phyloP scores from a whole-genome alignment of 805 yeast genomes.

The Candida ortonii region DNA sequence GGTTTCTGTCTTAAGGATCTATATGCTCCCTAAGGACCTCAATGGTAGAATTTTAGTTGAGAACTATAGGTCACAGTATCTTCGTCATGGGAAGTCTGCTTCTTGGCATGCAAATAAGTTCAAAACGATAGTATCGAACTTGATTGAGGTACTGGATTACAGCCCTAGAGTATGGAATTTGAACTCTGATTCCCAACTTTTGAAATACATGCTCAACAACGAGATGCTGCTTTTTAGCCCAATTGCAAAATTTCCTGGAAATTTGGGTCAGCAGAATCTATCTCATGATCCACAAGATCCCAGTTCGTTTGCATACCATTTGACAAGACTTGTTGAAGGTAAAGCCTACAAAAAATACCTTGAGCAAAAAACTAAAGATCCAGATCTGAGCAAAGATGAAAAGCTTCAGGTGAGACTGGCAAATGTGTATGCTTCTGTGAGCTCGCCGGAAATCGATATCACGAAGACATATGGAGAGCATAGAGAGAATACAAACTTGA shows the following conservation, averaged over 20 bases:
- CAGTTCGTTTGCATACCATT: slow-evolving; percentile 28
- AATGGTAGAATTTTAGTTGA: slow-evolving; percentile 32
- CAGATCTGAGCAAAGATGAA: slow-evolving; percentile 14
- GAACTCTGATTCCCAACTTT: slow-evolving; percentile 5
- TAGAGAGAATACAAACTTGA: slow-evolving; percentile 19
- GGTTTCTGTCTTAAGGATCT: slow-evolving; percentile 41
- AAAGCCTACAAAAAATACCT: slow-evolving; percentile 11
- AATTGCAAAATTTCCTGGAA: background rate
- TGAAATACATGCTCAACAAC: slow-evolving; percentile 5
- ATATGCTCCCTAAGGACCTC: slow-evolving; percentile 46
- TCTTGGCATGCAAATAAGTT: slow-evolving; percentile 36
- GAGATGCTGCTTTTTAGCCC: slow-evolving; percentile 12
- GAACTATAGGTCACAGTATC: slow-evolving; percentile 34
- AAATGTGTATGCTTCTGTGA: slow-evolving; percentile 36
- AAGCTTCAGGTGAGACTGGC: slow-evolving; percentile 26
- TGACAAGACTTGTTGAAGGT: slow-evolving; percentile 34
- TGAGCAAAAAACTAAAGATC: slow-evolving; percentile 8
- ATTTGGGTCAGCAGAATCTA: slow-evolving; percentile 7
- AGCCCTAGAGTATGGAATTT: slow-evolving; percentile 38
- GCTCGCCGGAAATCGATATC: slow-evolving; percentile 30
- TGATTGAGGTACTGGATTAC: slow-evolving; percentile 45
- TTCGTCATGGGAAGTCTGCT: slow-evolving; percentile 33
- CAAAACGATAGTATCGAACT: slow-evolving; percentile 31
- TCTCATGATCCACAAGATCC: slow-evolving; percentile 3
- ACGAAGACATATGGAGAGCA: slow-evolving; percentile 19